These are phyloP conservation scores for Neopestalotiopsis clavispora DNA, from an alignment of 2,329 filamentous ascomycete species.

Conservation along the genomic window DNA sequence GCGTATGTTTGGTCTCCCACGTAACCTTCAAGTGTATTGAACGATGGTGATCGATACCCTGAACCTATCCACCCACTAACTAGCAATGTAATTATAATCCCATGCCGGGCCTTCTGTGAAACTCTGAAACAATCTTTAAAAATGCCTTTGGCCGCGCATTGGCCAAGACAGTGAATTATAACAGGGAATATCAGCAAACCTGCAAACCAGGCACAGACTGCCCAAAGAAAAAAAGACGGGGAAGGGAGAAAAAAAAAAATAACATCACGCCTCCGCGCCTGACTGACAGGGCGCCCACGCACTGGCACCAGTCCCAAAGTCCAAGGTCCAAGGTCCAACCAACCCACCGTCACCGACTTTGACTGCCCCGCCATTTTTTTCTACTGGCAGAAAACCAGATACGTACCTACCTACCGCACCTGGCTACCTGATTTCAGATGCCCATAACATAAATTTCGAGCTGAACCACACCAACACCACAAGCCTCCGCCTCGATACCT, in stretches of 20 bases:
- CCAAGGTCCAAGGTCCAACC: not conserved
- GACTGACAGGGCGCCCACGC: constrained; percentile 1
- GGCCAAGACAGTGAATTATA: not conserved
- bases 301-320: not conserved
- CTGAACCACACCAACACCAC: constrained; percentile 14
- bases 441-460: constrained; percentile 16
- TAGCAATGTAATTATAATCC: not conserved
- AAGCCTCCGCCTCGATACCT: not conserved
- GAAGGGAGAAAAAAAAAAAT: not conserved
- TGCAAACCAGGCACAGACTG: not conserved
- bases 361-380: constrained; percentile 16
- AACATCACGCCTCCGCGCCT: not conserved
- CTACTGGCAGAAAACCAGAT: constrained; percentile 14
- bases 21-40: not conserved
- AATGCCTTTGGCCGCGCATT: not conserved
- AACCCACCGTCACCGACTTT: constrained; percentile 4
- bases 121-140: not conserved
- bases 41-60: not conserved
- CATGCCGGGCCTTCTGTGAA: not conserved
- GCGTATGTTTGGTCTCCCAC: not conserved
- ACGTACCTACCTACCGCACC: not conserved
- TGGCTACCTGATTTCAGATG: constrained; percentile 5
- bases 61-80: not conserved
- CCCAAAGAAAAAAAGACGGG: not conserved
- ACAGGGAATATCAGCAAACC: not conserved